These are phyloP conservation scores for Aegilops sharonensis DNA, from an alignment of 176 grass and related monocot species.

Conservation along the genomic window DNA sequence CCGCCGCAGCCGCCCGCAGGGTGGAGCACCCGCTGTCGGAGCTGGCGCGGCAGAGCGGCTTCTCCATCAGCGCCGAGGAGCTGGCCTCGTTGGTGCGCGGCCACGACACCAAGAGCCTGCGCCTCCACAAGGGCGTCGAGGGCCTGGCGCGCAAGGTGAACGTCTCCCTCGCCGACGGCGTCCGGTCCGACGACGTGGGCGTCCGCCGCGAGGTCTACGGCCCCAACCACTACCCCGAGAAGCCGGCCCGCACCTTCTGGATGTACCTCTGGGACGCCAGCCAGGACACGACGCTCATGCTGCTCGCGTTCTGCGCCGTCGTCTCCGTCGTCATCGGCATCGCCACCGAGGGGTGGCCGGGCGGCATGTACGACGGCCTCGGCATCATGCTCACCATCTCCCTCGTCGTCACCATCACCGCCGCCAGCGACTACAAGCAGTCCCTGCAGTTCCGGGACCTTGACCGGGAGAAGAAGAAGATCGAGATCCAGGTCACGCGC, in stretches of 20 bases:
- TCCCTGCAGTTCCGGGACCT: constrained; percentile 96
- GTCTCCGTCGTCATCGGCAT: constrained; percentile 73
- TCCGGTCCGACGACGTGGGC: constrained; percentile 50
- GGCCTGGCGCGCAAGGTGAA: constrained; percentile 66
- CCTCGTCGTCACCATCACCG: constrained; percentile 78
- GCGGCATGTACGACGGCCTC: constrained; percentile 78
- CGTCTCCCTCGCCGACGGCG: constrained; percentile 58
- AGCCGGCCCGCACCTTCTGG: constrained; percentile 82
- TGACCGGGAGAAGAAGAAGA: constrained; percentile 98
- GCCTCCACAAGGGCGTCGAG: constrained; percentile 55
- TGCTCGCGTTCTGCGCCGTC: constrained; percentile 77
- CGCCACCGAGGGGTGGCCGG: constrained; percentile 75
- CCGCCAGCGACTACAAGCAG: constrained; percentile 88
- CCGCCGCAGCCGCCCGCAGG: constrained; percentile 50
- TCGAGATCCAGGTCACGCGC: constrained; percentile 76
- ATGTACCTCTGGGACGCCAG: constrained; percentile 88
- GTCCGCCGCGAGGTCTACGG: constrained; percentile 70
- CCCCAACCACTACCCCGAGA: constrained; percentile 71
- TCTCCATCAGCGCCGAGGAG: constrained; percentile 71
- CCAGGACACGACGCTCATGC: constrained; percentile 85
- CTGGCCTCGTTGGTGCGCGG: constrained; percentile 69
- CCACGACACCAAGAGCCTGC: constrained; percentile 61
- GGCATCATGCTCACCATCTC: constrained; percentile 83
- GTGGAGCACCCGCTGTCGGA: constrained; percentile 62
- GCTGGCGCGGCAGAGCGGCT: constrained; percentile 64